Evolutionary conservation across 2,329 filamentous ascomycete genomes (phyloP).

Genomic region (Pseudogymnoascus sp.): DNA sequence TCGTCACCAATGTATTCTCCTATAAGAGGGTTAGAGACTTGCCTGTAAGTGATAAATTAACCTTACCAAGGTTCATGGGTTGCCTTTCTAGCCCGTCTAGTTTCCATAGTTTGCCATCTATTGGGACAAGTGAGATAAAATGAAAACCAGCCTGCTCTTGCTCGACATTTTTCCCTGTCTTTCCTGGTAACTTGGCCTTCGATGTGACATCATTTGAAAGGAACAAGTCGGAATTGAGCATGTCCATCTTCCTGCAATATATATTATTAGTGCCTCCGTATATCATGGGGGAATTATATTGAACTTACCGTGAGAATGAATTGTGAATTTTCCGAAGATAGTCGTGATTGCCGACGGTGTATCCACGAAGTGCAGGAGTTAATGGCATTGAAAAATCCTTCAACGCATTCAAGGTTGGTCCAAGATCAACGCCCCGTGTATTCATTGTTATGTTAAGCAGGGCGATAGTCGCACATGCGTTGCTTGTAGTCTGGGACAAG

Average conservation of each 20-base stretch:
- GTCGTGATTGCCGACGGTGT: constrained; percentile 63
- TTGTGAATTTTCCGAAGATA: constrained; percentile 81
- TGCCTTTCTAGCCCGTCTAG: constrained; percentile 74
- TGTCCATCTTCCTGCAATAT: constrained; percentile 56
- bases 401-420: constrained; percentile 61
- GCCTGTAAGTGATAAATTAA: constrained; percentile 9
- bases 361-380: constrained; percentile 64
- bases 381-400: constrained; percentile 62
- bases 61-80: constrained; percentile 54
- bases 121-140: constrained; percentile 81
- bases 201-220: constrained; percentile 47
- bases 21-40: constrained; percentile 12
- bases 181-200: constrained; percentile 49
- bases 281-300: neutral
- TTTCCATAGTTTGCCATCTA: constrained; percentile 70
- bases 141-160: constrained; percentile 63
- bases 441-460: constrained; percentile 94
- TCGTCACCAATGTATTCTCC: constrained; percentile 31
- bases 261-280: constrained; percentile 9
- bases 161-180: constrained; percentile 63
- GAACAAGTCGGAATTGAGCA: constrained; percentile 61
- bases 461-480: constrained; percentile 87
- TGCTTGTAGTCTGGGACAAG: constrained; percentile 55
- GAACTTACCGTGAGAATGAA: constrained; percentile 62
- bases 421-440: constrained; percentile 54